Percentiles rank a stretch among this genome's conserved stretches.
Evolutionary conservation across 2,329 filamentous ascomycete species (phyloP).

Genomic region (Trichoderma semiorbis): DNA sequence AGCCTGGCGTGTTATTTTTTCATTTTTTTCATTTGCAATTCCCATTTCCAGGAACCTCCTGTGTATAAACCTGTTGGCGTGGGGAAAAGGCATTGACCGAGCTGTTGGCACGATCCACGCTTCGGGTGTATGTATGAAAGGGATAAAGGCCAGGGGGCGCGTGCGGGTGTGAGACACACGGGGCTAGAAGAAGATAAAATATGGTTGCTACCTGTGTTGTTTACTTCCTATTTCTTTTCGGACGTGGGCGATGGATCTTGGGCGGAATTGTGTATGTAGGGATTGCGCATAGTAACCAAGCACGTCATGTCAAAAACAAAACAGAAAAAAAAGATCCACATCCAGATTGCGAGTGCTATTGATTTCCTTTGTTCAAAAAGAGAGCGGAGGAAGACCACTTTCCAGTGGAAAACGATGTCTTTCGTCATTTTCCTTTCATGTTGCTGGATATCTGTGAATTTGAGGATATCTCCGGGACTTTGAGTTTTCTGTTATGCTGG

Average conservation of each 20-base stretch:
- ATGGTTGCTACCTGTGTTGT: conserved; percentile 31
- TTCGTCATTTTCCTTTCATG: neutral
- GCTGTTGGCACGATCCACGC: neutral
- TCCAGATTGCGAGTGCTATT: conserved; percentile 6
- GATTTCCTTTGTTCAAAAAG: neutral
- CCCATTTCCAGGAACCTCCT: conserved; percentile 12
- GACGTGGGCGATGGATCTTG: conserved; percentile 22
- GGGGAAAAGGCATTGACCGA: conserved; percentile 6
- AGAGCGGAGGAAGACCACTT: neutral
- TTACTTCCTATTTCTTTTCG: conserved; percentile 27
- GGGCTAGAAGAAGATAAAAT: conserved; percentile 19
- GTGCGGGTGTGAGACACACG: neutral
- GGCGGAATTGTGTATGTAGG: conserved; percentile 31
- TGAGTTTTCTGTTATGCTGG: neutral
- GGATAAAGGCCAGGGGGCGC: conserved; percentile 2
- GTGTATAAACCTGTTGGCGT: conserved; percentile 15
- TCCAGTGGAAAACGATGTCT: neutral
- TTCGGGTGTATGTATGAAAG: conserved; percentile 16
- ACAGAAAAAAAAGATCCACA: neutral
- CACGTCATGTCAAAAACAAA: conserved; percentile 22
- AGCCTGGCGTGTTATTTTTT: conserved; percentile 4
- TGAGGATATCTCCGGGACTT: neutral
- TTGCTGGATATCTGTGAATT: neutral
- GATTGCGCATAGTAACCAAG: conserved; percentile 31
- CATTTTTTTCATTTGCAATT: conserved; percentile 6